These are phyloP conservation scores for Nelumbo lutea DNA, from an alignment of 164 flowering plant genomes.

Conservation along the genomic window DNA sequence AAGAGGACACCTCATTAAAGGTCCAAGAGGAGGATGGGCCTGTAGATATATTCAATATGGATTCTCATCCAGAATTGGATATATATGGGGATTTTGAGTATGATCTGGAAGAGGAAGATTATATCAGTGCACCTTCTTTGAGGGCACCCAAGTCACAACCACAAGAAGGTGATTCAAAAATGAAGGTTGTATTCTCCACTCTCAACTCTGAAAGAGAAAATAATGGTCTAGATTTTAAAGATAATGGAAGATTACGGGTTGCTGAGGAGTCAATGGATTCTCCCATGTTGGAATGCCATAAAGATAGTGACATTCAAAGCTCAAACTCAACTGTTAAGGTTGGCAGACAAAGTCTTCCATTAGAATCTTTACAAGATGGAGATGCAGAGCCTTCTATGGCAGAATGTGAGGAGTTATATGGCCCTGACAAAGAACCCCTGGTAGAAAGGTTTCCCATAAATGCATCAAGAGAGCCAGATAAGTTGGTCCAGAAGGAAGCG, in stretches of 20 bases:
- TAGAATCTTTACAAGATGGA: slow-evolving; percentile 21
- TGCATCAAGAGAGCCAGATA: slow-evolving; percentile 15
- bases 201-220: slow-evolving; percentile 24
- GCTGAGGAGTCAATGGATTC: slow-evolving; percentile 20
- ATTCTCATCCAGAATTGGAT: slow-evolving; percentile 63
- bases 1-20: slow-evolving; percentile 13
- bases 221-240: slow-evolving; percentile 17
- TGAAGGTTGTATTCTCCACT: slow-evolving; percentile 73
- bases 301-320: slow-evolving; percentile 14
- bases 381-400: slow-evolving; percentile 52
- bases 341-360: slow-evolving; percentile 18
- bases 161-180: slow-evolving; percentile 43
- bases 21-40: slow-evolving; percentile 36
- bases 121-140: slow-evolving; percentile 35
- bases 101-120: slow-evolving; percentile 73
- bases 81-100: slow-evolving; percentile 94
- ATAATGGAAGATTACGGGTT: slow-evolving; percentile 12
- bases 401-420: slow-evolving; percentile 83
- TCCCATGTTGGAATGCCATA: slow-evolving; percentile 4
- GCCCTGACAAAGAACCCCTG: slow-evolving; percentile 67
- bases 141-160: slow-evolving; percentile 32
- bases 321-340: slow-evolving; percentile 21
- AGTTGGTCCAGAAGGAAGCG: slow-evolving; percentile 14
- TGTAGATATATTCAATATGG: slow-evolving; percentile 60
- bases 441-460: slow-evolving; percentile 26